These are phyloP conservation scores for Kwoniella heveanensis DNA, from an alignment of 768 basidiomycete species.

Conservation along the genomic window DNA sequence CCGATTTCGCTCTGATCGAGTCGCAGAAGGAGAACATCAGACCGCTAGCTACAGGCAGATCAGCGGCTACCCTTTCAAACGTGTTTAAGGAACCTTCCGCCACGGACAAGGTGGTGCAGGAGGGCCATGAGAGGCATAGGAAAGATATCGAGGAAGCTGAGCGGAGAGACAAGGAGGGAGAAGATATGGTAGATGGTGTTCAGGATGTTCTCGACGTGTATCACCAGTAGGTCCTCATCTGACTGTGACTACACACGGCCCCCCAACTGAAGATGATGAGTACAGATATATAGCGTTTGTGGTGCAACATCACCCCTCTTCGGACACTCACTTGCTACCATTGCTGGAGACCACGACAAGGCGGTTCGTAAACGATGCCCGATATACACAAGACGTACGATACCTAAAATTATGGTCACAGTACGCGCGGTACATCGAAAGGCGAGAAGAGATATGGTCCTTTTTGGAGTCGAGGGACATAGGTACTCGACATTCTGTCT, in stretches of 20 bases:
- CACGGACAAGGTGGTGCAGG: constrained; percentile 62
- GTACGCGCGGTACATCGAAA: constrained; percentile 78
- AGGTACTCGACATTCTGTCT: constrained; percentile 71
- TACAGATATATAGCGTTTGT: constrained; percentile 76
- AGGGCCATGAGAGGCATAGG: constrained; percentile 56
- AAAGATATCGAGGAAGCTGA: constrained; percentile 56
- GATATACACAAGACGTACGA: constrained; percentile 77
- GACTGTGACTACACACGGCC: not conserved
- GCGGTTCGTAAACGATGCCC: constrained; percentile 76
- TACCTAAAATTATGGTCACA: constrained; percentile 90
- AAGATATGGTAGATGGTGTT: constrained; percentile 64
- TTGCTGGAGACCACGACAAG: constrained; percentile 81
- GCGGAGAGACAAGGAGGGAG: constrained; percentile 54
- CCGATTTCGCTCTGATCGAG: constrained; percentile 59
- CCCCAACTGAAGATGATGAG: not conserved
- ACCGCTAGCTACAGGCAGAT: constrained; percentile 58
- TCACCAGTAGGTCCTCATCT: constrained; percentile 61
- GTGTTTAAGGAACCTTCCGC: constrained; percentile 64
- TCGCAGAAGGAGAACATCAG: constrained; percentile 61
- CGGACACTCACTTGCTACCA: constrained; percentile 71
- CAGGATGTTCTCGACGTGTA: constrained; percentile 83
- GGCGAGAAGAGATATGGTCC: constrained; percentile 73
- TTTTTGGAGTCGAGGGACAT: constrained; percentile 90
- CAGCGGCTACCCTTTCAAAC: constrained; percentile 58
- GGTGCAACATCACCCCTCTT: constrained; percentile 76